phyloP scores from a whole-genome alignment of 2,329 filamentous ascomycete species.

The Aaosphaeria pasadenensis region DNA sequence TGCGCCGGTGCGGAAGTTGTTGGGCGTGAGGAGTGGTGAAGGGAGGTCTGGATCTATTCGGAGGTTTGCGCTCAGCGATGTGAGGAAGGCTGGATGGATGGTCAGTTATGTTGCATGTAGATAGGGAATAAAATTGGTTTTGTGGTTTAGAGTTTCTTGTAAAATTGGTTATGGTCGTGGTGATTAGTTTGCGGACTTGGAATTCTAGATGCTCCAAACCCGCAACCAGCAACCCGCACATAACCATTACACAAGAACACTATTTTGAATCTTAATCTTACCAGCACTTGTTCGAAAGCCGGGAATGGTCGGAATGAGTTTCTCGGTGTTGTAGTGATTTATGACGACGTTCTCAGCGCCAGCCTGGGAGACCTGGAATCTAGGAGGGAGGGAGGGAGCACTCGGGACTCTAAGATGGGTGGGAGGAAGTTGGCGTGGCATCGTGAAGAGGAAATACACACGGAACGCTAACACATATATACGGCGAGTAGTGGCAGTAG shows the following conservation, averaged over 20 bases:
- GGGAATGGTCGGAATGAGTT: slow-evolving; percentile 36
- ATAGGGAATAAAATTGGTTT: no score
- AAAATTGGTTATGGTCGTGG: not conserved
- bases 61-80: slow-evolving; percentile 76
- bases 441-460: slow-evolving; percentile 12
- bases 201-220: not conserved
- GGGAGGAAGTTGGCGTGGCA: slow-evolving; percentile 15
- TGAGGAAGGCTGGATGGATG: slow-evolving; percentile 67
- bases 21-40: slow-evolving; percentile 64
- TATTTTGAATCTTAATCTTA: slow-evolving; percentile 17
- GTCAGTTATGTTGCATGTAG: not conserved
- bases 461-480: no score
- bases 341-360: slow-evolving; percentile 23
- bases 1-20: slow-evolving; percentile 45
- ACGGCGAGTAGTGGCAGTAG: no score
- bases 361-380: slow-evolving; percentile 16
- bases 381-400: slow-evolving; percentile 27
- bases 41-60: slow-evolving; percentile 60
- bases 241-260: not conserved
- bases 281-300: slow-evolving; percentile 38
- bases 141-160: not conserved
- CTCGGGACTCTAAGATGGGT: slow-evolving; percentile 32
- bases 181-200: not conserved
- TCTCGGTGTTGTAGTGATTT: slow-evolving; percentile 34
- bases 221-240: not conserved